Percentiles rank a stretch among this genome's conserved stretches.
Conservation (phyloP, 768 basidiomycete species). For the Chalciporus piperatus region DNA sequence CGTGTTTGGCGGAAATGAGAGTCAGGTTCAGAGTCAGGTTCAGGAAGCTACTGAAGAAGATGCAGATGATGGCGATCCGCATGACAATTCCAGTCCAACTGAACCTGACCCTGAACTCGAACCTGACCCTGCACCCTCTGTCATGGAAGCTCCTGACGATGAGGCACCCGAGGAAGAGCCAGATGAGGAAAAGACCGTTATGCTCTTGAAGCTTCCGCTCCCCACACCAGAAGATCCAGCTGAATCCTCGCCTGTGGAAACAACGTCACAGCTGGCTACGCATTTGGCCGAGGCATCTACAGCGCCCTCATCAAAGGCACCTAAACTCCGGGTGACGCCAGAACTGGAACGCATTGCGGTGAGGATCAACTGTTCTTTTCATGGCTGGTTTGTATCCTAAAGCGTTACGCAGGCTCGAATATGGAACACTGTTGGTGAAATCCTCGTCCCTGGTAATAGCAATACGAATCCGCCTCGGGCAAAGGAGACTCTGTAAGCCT, state of each 20-base stretch:
- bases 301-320: constrained; percentile 21
- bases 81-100: constrained; percentile 14
- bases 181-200: constrained; percentile 32
- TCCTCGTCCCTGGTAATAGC: constrained; percentile 54
- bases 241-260: neutral
- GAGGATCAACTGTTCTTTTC: constrained; percentile 24
- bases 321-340: constrained; percentile 51
- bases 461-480: constrained; percentile 45
- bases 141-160: neutral
- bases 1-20: constrained; percentile 7
- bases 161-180: constrained; percentile 11
- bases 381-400: neutral
- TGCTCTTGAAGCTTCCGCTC: constrained; percentile 23
- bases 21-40: neutral
- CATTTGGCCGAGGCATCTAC: constrained; percentile 2
- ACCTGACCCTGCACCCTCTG: neutral
- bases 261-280: constrained; percentile 3
- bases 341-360: constrained; percentile 67
- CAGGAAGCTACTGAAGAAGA: constrained; percentile 3
- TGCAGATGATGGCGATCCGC: neutral
- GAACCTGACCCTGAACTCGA: constrained; percentile 10
- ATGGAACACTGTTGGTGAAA: constrained; percentile 63
- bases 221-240: neutral
- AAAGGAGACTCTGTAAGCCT: constrained; percentile 60
- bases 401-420: constrained; percentile 52